Evolutionary conservation across 2,329 filamentous ascomycete species (phyloP).

Genomic region (Aspergillus luchuensis): DNA sequence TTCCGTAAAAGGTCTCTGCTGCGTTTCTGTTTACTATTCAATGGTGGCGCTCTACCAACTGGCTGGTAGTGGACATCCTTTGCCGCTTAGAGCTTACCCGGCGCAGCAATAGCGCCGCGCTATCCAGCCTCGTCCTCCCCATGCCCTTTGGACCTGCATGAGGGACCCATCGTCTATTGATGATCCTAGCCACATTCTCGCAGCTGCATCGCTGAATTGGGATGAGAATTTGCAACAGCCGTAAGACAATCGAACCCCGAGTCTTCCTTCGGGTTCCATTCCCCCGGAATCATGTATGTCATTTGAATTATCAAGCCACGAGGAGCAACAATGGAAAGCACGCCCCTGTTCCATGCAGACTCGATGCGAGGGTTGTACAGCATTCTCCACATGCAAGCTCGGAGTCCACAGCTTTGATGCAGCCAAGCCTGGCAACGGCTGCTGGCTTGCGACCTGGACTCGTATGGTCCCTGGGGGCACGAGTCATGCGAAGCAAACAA

Average conservation of each 20-base stretch:
- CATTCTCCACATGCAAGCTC: not conserved
- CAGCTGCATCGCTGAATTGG: not conserved
- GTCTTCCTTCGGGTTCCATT: not conserved
- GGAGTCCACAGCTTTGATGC: not conserved
- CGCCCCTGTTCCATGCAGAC: not conserved
- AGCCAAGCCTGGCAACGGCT: not conserved
- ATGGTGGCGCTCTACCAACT: slow-evolving; percentile 8
- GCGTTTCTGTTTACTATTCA: not conserved
- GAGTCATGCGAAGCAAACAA: not conserved
- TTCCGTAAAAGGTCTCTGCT: not conserved
- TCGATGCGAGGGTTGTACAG: not conserved
- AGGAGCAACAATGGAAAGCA: not conserved
- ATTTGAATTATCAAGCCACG: not conserved
- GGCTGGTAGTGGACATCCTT: slow-evolving; percentile 8
- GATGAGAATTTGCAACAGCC: not conserved
- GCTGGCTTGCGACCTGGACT: not conserved
- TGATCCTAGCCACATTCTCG: slow-evolving; percentile 1
- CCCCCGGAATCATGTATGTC: slow-evolving; percentile 5
- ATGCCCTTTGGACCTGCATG: slow-evolving; percentile 5
- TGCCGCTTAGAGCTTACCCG: slow-evolving; percentile 5
- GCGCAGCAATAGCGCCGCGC: slow-evolving; percentile 6
- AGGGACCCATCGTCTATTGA: slow-evolving; percentile 6
- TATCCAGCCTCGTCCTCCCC: not conserved
- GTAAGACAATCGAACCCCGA: not conserved
- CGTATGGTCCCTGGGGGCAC: not conserved